Base-by-base conservation (phyloP, 805 yeast species). In the Ogataea trehaloabstinens region DNA sequence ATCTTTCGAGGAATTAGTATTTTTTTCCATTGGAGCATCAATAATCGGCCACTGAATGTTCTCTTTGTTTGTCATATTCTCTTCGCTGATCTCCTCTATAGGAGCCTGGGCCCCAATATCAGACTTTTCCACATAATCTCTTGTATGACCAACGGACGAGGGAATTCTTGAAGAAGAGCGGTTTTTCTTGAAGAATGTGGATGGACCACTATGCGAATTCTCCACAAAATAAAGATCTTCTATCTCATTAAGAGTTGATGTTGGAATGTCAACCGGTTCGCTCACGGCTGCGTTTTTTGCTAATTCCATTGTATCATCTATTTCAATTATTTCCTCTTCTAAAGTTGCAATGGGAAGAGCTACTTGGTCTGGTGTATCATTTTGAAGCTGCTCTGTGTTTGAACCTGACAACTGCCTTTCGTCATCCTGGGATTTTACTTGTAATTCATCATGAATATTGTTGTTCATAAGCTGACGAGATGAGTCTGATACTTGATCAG, bases 251-350 rank as follows among this genome's bases (percentile, higher is more conserved):
- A 52, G 44, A 56, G 78, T 48, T 57, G 74, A 60, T 7, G 64
- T 31, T 0, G 78, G 78, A 27, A 65, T 67, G 41, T 72, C 76
- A 2, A 56, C 57, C 1, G 48, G 43, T 24, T 40, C 46, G 6
- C 15, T 19, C 5, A 32, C 20, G 2, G 21, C 31, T 4, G 20
- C 19, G 8, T 34, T 20, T 7, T 37, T 15, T 11, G 34, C 21
- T 2, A n/a, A 31, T 11, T 45, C 53, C 16, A 53, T 58, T 24
- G 51, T 32, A 21, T 55, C 60, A 35, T 58, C 63, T 8, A 38
- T 39, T 10, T 53, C 57, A 4, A 55, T 46, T 6, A 57, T 37
- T 35, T 56, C 59, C 16, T 52, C 53, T 24, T 45, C 45, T 7
- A 49, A 34, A 7, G 31, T 45, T 7, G 40, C 37, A 3, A 28